These are phyloP conservation scores for Aeschynomene evenia DNA, from an alignment of 306 rosid species.

Conservation along the genomic window DNA sequence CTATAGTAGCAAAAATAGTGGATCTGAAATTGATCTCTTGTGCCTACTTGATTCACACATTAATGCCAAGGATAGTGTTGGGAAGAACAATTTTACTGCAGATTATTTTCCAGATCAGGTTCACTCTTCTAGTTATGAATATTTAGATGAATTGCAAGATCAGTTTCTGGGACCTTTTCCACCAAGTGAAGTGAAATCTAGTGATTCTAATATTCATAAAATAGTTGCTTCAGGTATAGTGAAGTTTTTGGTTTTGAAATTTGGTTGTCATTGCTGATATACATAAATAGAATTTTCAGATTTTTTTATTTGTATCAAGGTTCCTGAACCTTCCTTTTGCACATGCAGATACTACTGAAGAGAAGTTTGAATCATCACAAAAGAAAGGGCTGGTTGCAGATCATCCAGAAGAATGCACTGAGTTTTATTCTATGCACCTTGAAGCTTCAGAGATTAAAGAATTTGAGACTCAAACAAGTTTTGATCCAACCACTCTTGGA, in stretches of 20 bases:
- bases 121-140: neutral
- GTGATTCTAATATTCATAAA: neutral
- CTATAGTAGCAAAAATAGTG: neutral
- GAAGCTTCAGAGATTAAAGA: neutral
- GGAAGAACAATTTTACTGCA: neutral
- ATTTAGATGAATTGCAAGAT: neutral
- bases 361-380: neutral
- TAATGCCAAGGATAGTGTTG: neutral
- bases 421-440: neutral
- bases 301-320: neutral
- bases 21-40: neutral
- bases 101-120: neutral
- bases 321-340: neutral
- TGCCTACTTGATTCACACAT: neutral
- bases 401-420: slow-evolving; percentile 1
- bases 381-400: neutral
- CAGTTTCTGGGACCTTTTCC: neutral
- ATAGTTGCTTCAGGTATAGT: slow-evolving; percentile 13
- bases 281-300: neutral
- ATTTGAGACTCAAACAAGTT: slow-evolving; percentile 11
- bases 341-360: slow-evolving; percentile 15
- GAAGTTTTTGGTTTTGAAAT: neutral
- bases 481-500: neutral
- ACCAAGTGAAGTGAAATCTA: neutral
- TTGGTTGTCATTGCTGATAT: neutral